Evolutionary conservation across 2,329 filamentous ascomycete species (phyloP).

Genomic region (Sporothrix curviconia): DNA sequence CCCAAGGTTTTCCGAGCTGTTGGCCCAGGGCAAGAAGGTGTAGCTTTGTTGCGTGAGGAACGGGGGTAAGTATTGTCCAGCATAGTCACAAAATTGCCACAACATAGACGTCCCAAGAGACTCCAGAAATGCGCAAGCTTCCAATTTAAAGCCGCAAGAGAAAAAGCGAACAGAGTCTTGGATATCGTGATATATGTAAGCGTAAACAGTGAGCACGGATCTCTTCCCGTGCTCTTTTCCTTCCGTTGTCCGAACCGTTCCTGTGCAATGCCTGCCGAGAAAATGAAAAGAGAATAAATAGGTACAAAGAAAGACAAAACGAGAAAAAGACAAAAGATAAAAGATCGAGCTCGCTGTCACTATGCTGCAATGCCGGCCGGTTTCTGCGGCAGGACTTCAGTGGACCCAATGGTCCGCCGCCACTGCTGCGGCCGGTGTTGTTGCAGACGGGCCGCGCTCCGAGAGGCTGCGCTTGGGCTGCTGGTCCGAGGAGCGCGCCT

Average conservation of each 20-base stretch:
- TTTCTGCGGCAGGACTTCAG: not conserved
- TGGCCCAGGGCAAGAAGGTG: constrained; percentile 56
- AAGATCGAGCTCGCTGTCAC: not conserved
- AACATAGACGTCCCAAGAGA: too few species aligned
- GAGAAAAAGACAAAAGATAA: not conserved
- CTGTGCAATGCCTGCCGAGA: not conserved
- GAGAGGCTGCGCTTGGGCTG: constrained; percentile 23
- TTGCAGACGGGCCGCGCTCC: constrained; percentile 24
- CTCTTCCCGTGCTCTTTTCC: not conserved
- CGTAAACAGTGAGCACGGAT: not conserved
- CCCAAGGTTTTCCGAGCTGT: constrained; percentile 80
- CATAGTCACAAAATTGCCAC: too few species aligned
- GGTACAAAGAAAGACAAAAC: not conserved
- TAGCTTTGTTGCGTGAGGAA: constrained; percentile 26
- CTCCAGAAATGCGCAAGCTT: too few species aligned
- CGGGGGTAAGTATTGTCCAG: not conserved
- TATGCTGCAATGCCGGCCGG: constrained; percentile 1
- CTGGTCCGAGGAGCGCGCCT: constrained; percentile 24
- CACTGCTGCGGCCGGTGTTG: not conserved
- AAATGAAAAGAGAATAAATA: not conserved
- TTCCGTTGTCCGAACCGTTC: too few species aligned
- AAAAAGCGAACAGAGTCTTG: too few species aligned
- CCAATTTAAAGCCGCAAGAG: too few species aligned
- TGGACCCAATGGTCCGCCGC: not conserved
- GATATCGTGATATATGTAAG: not conserved